Evolutionary conservation across 345 rosid genomes (phyloP).

Genomic region (Kernera saxatilis): DNA sequence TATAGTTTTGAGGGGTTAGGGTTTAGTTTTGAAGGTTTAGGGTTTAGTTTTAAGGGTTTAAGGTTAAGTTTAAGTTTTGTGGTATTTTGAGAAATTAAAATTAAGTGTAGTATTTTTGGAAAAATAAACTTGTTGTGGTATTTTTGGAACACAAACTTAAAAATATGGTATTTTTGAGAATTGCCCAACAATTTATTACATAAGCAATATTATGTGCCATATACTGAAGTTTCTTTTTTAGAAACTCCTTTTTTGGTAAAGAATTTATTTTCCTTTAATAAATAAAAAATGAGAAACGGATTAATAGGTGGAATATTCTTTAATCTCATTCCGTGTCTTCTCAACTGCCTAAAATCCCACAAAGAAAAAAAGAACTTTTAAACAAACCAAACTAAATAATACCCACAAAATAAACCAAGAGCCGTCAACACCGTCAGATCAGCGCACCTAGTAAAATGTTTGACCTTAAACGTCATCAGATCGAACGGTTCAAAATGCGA

Average conservation of each 20-base stretch:
- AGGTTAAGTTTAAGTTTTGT: no score
- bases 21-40: no score
- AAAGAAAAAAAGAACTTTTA: not conserved
- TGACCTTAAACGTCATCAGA: slow-evolving; percentile 1
- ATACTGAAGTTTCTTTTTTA: no score
- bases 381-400: slow-evolving; percentile 4
- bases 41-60: no score
- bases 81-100: no score
- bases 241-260: not conserved
- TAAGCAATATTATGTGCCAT: no score
- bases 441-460: not conserved
- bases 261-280: not conserved
- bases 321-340: slow-evolving; percentile 4
- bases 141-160: no score
- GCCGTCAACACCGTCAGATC: slow-evolving; percentile 20
- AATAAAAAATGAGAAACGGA: not conserved
- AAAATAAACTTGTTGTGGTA: no score
- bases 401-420: slow-evolving; percentile 15
- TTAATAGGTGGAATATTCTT: slow-evolving; percentile 21
- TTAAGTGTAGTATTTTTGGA: no score
- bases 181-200: no score
- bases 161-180: no score
- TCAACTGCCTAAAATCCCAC: slow-evolving; percentile 24
- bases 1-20: no score
- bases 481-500: slow-evolving; percentile 14